Evolutionary conservation across 2,329 filamentous ascomycete genomes (phyloP), one percentile per base, ranked within the genome.

Genomic region (Aspergillus jensenii): DNA sequence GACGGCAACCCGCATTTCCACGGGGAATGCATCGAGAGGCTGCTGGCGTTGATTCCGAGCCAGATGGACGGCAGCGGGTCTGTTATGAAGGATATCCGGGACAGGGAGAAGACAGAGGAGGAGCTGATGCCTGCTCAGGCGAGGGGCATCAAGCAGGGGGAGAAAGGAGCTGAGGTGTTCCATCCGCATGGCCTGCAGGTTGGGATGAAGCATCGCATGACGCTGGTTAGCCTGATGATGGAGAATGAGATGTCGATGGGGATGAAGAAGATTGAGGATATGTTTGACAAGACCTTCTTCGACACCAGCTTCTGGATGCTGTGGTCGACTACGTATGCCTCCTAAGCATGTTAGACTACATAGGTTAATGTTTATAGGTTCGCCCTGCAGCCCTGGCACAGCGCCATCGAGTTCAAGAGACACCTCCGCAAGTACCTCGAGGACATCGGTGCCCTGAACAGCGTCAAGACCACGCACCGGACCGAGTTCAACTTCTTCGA

Each of bases 1-100:
- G 72, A 70, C 17, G 66, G 71, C 40, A 68, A 70, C 53, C 70
- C 74, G 52, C 69, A 74, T 51, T 69, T 67, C 48, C 69, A 74
- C 39, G 74, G 71, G 40, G 65, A 67, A 43, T 76, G 73, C 51
- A 62, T 74, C 17, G 69, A 68, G 56, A 64, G 73, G 15, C 66
- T 76, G 11, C 69, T 74, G 52, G 62, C 65, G 3, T 64, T 71
- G 12, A 67, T 75, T 15, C 67, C 68, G 2, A 71, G 46, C 40
- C 7, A 27, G 4, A 21, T 19, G 0, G 27, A 61, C 8, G 31
- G 45, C 2, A 40, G 51, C 3, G 27, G 15, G 43, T 56, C 59
- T 3, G 23, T 62, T 7, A 46, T 63, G 48, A 53, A 60, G 4
- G n/a, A 12, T 1, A 56, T 62, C n/a, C 12, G 50, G 25, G 5